Evolutionary conservation across 108 stramenopile species (phyloP).

Genomic region (Mediolabrus comicus): DNA sequence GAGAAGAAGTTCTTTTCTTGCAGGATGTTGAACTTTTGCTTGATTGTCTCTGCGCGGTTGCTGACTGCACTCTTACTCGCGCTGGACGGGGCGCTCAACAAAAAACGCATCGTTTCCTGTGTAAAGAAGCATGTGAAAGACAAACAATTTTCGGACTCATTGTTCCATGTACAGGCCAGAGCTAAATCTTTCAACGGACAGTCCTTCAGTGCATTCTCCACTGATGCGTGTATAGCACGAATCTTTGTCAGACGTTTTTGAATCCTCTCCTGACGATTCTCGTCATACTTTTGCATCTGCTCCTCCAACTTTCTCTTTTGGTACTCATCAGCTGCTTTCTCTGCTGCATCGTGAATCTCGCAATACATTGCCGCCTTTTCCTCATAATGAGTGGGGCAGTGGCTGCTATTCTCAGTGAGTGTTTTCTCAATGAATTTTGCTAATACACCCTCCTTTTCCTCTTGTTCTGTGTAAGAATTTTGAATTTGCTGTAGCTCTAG

Average conservation of each 20-base stretch:
- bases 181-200: slow-evolving; percentile 42
- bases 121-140: slow-evolving; percentile 35
- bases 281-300: slow-evolving; percentile 1
- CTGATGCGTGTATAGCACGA: slow-evolving; percentile 8
- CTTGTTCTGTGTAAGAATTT: slow-evolving; percentile 15
- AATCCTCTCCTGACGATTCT: slow-evolving; percentile 35
- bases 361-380: slow-evolving; percentile 18
- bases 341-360: slow-evolving; percentile 29
- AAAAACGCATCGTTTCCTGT: slow-evolving; percentile 12
- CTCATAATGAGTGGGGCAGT: slow-evolving; percentile 23
- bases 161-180: slow-evolving; percentile 28
- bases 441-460: slow-evolving; percentile 21
- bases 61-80: slow-evolving; percentile 16
- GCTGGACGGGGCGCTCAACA: slow-evolving; percentile 27
- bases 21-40: slow-evolving; percentile 27
- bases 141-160: slow-evolving; percentile 28
- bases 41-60: slow-evolving; percentile 28
- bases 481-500: slow-evolving; percentile 43
- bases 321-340: slow-evolving; percentile 35
- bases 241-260: slow-evolving; percentile 20
- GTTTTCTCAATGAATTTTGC: slow-evolving; percentile 9
- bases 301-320: slow-evolving; percentile 1
- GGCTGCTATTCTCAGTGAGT: slow-evolving; percentile 1
- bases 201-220: slow-evolving; percentile 31
- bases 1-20: slow-evolving; percentile 36